phyloP scores from a whole-genome alignment of 2,329 filamentous ascomycete species.

The Ceratocystis colombiana region DNA sequence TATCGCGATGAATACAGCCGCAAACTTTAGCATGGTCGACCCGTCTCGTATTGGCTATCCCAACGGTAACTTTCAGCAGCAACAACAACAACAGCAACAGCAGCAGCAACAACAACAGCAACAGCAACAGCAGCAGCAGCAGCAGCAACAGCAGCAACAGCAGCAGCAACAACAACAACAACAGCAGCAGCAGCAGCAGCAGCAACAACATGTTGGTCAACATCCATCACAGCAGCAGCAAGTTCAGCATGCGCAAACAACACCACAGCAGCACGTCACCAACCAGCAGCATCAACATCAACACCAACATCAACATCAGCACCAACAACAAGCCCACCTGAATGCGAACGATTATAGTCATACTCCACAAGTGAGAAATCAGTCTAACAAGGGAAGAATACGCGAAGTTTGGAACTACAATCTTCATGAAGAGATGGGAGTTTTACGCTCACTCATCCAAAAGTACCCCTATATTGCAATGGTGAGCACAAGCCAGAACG shows the following conservation, averaged over 20 bases:
- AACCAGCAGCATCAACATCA: slow-evolving; percentile 37
- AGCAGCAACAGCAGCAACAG: slow-evolving; percentile 34
- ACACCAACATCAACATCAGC: slow-evolving; percentile 38
- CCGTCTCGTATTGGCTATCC: slow-evolving; percentile 25
- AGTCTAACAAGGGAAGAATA: slow-evolving; percentile 71
- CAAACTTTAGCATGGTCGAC: slow-evolving; percentile 35
- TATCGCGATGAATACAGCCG: slow-evolving; percentile 49
- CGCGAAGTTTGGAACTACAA: slow-evolving; percentile 94
- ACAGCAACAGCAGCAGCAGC: not conserved
- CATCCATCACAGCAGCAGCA: slow-evolving; percentile 50
- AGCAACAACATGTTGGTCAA: slow-evolving; percentile 35
- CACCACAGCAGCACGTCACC: slow-evolving; percentile 24
- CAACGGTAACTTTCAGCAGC: slow-evolving; percentile 34
- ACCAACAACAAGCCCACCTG: slow-evolving; percentile 28
- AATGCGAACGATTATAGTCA: slow-evolving; percentile 37
- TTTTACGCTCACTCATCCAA: slow-evolving; percentile 71
- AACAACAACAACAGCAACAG: slow-evolving; percentile 32
- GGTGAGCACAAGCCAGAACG: slow-evolving; percentile 47
- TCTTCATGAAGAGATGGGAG: slow-evolving; percentile 78
- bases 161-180: slow-evolving; percentile 34
- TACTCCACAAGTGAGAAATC: slow-evolving; percentile 38
- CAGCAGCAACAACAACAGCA: slow-evolving; percentile 29
- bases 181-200: slow-evolving; percentile 47
- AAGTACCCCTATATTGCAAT: slow-evolving; percentile 95
- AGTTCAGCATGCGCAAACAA: slow-evolving; percentile 32